phyloP scores from a whole-genome alignment of 2,329 filamentous ascomycete species.

The Paecilomyces sp. region DNA sequence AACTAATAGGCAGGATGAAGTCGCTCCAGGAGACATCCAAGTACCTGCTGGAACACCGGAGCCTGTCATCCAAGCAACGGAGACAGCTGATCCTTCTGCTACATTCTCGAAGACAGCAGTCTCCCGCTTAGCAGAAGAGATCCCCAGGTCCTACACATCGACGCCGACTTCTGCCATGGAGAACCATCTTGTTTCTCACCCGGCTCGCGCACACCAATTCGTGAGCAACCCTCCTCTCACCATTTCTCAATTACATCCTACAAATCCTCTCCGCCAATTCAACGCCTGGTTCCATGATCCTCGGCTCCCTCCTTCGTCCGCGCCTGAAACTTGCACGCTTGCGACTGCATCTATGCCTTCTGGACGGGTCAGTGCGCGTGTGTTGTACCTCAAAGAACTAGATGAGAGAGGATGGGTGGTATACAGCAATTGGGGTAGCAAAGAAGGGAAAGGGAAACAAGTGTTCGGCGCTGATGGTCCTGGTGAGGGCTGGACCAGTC shows the following conservation, averaged over 20 bases:
- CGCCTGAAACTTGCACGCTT: slow-evolving; percentile 83
- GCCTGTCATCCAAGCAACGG: slow-evolving; percentile 7
- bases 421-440: slow-evolving; percentile 82
- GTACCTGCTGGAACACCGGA: slow-evolving; percentile 8
- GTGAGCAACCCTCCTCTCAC: slow-evolving; percentile 35
- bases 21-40: slow-evolving; percentile 37
- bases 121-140: slow-evolving; percentile 4
- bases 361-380: slow-evolving; percentile 74
- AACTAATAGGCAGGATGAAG: slow-evolving; percentile 14
- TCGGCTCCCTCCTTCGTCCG: slow-evolving; percentile 52
- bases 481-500: slow-evolving; percentile 8
- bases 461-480: slow-evolving; percentile 25
- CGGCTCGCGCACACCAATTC: slow-evolving; percentile 37
- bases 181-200: slow-evolving; percentile 25
- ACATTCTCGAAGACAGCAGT: slow-evolving; percentile 3
- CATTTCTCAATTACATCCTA: slow-evolving; percentile 33
- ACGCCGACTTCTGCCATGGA: slow-evolving; percentile 29
- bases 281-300: slow-evolving; percentile 80
- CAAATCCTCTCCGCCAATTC: slow-evolving; percentile 72
- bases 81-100: slow-evolving; percentile 9
- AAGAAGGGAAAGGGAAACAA: slow-evolving; percentile 43
- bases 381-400: slow-evolving; percentile 94
- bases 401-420: slow-evolving; percentile 78
- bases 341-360: slow-evolving; percentile 78
- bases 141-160: slow-evolving; percentile 22